Evolutionary conservation across 2,329 filamentous ascomycete species (phyloP).

Genomic region (Zasmidium cellare): DNA sequence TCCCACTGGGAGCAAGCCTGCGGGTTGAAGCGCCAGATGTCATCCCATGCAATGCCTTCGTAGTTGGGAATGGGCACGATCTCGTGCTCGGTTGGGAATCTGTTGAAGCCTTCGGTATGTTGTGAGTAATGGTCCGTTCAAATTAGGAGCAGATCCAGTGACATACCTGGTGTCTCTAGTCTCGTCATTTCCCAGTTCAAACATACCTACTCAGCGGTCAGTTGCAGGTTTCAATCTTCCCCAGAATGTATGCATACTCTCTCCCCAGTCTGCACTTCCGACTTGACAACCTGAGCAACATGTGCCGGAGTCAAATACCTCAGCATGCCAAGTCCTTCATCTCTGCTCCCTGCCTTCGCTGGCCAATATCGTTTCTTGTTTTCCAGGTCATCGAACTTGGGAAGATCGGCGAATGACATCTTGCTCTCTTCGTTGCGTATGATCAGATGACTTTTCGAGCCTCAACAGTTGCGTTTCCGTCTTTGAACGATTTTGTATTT

Average conservation of each 20-base stretch:
- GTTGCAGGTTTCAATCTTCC: neutral
- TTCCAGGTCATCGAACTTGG: slow-evolving; percentile 7
- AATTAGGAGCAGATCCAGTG: neutral
- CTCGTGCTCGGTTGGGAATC: slow-evolving; percentile 4
- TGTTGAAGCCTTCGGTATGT: neutral
- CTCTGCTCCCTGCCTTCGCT: slow-evolving; percentile 2
- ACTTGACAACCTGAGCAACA: slow-evolving; percentile 11
- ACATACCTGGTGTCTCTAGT: slow-evolving; percentile 8
- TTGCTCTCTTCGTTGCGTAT: too few species aligned
- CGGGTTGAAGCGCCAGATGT: slow-evolving; percentile 14
- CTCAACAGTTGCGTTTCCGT: too few species aligned
- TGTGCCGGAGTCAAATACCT: slow-evolving; percentile 7
- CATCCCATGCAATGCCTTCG: slow-evolving; percentile 14
- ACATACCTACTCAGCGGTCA: neutral
- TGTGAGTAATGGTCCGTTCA: neutral
- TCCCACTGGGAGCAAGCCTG: slow-evolving; percentile 15
- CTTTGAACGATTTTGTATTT: too few species aligned
- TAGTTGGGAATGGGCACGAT: slow-evolving; percentile 15
- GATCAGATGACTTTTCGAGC: too few species aligned
- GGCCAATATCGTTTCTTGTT: slow-evolving; percentile 6
- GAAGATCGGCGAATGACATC: slow-evolving; percentile 5
- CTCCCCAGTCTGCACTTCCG: slow-evolving; percentile 8
- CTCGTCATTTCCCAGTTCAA: slow-evolving; percentile 11
- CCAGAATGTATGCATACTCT: neutral
- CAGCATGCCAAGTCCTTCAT: slow-evolving; percentile 9